Conservation (phyloP, 2,329 filamentous ascomycete genomes). For the Alternaria alternata region DNA sequence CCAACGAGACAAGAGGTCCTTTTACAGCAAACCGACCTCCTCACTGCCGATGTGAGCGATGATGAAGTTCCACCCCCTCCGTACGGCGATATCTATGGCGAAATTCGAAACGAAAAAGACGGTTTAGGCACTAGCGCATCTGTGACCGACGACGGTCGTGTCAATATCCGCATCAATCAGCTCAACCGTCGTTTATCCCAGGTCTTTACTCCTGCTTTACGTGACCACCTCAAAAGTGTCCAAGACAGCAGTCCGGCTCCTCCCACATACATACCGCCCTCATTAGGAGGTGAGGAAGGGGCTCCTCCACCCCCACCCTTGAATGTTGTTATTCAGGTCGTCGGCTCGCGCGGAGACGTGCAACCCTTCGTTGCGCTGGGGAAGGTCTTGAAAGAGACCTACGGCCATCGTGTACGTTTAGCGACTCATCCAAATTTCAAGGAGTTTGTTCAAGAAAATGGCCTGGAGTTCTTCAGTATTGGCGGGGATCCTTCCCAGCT, state of each 20-base stretch:
- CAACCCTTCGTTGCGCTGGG: conserved; percentile 68
- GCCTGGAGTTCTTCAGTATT: conserved; percentile 48
- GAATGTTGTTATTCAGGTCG: conserved; percentile 65
- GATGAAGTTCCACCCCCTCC: conserved; percentile 39
- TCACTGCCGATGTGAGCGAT: conserved; percentile 23
- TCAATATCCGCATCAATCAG: conserved; percentile 39
- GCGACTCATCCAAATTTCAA: conserved; percentile 36
- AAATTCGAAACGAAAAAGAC: conserved; percentile 42
- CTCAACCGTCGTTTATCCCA: conserved; percentile 30
- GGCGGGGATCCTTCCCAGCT: conserved; percentile 49
- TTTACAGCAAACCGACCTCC: conserved; percentile 34
- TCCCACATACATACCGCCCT: not conserved
- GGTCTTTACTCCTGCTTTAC: conserved; percentile 28
- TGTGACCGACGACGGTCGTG: conserved; percentile 48
- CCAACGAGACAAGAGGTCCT: conserved; percentile 21
- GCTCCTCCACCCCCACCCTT: conserved; percentile 36
- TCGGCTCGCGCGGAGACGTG: conserved; percentile 63
- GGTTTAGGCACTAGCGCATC: conserved; percentile 54
- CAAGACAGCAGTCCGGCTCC: conserved; percentile 20
- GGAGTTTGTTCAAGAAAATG: conserved; percentile 21
- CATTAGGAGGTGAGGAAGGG: conserved; percentile 13
- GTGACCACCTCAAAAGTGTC: conserved; percentile 19
- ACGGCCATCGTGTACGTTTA: conserved; percentile 41
- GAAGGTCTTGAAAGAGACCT: conserved; percentile 52
- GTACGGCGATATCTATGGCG: conserved; percentile 44